phyloP scores from a whole-genome alignment of 176 grass and related monocot genomes.

The Oryza meyeriana region DNA sequence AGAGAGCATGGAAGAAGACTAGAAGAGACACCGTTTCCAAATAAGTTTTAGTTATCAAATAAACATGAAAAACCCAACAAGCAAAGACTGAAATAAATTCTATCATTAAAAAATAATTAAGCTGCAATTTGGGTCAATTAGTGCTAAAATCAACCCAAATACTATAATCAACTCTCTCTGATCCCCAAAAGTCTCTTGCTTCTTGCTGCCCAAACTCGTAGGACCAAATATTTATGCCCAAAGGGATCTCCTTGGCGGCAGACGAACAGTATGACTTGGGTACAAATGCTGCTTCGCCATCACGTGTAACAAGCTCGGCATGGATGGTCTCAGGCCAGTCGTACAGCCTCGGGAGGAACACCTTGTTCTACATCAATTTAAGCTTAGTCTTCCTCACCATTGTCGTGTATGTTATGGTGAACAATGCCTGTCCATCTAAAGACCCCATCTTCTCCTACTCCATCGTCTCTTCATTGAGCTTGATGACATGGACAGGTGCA shows the following conservation, averaged over 20 bases:
- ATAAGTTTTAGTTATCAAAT: no score
- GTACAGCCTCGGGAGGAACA: not conserved
- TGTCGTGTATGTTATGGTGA: not conserved
- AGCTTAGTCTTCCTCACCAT: no score
- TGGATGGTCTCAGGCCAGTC: not conserved
- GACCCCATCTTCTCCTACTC: constrained; percentile 7
- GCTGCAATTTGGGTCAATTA: not conserved
- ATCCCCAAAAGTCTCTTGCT: not conserved
- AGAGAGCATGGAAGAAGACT: no score
- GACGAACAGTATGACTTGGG: not conserved
- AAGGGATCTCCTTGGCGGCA: not conserved
- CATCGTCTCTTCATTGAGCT: not conserved
- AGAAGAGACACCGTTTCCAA: no score
- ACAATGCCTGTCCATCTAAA: not conserved
- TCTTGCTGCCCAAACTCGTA: not conserved
- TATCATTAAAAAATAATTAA: no score
- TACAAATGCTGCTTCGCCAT: not conserved
- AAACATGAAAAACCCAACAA: no score
- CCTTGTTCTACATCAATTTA: no score
- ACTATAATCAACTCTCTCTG: not conserved
- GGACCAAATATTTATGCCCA: not conserved
- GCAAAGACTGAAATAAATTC: no score
- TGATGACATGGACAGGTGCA: not conserved
- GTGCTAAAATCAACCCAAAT: constrained; percentile 30
- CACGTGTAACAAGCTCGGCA: not conserved